Conservation (phyloP, 1,139 yeast genomes). For the Trichomonascaceae sp. region DNA sequence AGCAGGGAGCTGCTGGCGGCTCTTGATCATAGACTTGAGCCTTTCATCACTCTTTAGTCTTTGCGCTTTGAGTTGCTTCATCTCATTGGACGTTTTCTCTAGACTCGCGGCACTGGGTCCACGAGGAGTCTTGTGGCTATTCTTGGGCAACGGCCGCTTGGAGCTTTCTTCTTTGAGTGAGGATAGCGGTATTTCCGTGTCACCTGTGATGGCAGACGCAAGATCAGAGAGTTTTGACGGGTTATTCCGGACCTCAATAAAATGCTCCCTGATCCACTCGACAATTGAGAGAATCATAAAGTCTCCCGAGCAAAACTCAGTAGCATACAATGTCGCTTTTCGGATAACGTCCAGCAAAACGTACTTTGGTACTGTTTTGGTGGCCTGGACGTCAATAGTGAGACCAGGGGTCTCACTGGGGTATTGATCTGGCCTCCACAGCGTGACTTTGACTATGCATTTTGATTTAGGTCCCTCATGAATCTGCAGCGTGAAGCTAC, state of each 20-base stretch:
- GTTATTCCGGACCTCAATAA: constrained; percentile 41
- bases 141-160: background rate
- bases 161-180: background rate
- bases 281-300: constrained; percentile 50
- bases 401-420: constrained; percentile 24
- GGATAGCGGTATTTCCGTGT: constrained; percentile 6
- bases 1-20: constrained; percentile 61
- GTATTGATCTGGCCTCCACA: constrained; percentile 15
- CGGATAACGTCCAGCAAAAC: constrained; percentile 53
- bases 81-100: constrained; percentile 6
- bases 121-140: background rate
- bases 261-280: constrained; percentile 65
- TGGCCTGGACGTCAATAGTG: constrained; percentile 16
- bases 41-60: constrained; percentile 12
- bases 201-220: constrained; percentile 25
- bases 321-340: constrained; percentile 27
- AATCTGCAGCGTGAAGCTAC: constrained; percentile 6
- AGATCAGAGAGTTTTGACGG: constrained; percentile 58
- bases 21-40: constrained; percentile 27
- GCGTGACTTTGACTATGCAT: constrained; percentile 1
- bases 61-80: constrained; percentile 7
- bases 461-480: background rate
- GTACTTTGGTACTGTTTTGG: constrained; percentile 54
- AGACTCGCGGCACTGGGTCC: constrained; percentile 3
- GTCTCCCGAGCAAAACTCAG: constrained; percentile 44